Evolutionary conservation across 257 asterid species (phyloP).

Genomic region (Nyctanthes arbortristis): DNA sequence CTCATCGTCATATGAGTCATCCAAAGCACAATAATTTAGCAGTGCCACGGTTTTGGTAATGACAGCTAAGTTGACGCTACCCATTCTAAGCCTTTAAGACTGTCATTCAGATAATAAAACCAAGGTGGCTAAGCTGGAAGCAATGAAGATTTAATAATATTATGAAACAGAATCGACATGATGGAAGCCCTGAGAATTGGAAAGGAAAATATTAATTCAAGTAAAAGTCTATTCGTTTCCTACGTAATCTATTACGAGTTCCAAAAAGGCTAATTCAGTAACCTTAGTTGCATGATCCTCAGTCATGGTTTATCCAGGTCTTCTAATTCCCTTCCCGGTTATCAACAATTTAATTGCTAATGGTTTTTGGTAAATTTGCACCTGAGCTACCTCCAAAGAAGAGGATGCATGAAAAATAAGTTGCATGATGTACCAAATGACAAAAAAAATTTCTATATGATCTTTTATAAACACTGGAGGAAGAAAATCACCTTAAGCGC

Average conservation of each 20-base stretch:
- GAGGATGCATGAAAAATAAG: too few species aligned
- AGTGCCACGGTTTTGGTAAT: background rate
- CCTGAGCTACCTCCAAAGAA: too few species aligned
- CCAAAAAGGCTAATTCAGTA: background rate
- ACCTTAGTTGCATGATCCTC: background rate
- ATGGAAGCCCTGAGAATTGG: background rate
- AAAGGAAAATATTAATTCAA: constrained; percentile 7
- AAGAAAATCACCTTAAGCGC: constrained; percentile 75
- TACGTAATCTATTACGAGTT: background rate
- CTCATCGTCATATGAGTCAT: constrained; percentile 6
- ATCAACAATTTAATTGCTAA: background rate
- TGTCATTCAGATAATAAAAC: background rate
- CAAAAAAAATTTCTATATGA: constrained; percentile 12
- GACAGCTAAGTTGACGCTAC: too few species aligned
- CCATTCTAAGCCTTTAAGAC: too few species aligned
- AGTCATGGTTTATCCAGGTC: constrained; percentile 21
- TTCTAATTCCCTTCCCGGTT: background rate
- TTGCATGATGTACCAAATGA: background rate
- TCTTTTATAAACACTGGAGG: background rate
- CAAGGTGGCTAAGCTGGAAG: background rate
- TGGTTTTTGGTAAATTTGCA: constrained; percentile 11
- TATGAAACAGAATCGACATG: background rate
- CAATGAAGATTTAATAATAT: constrained; percentile 12
- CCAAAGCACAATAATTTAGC: constrained; percentile 17
- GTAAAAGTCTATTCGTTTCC: background rate